Conservation (phyloP, 1,284 basidiomycete species). For the Trichosporon sp. region DNA sequence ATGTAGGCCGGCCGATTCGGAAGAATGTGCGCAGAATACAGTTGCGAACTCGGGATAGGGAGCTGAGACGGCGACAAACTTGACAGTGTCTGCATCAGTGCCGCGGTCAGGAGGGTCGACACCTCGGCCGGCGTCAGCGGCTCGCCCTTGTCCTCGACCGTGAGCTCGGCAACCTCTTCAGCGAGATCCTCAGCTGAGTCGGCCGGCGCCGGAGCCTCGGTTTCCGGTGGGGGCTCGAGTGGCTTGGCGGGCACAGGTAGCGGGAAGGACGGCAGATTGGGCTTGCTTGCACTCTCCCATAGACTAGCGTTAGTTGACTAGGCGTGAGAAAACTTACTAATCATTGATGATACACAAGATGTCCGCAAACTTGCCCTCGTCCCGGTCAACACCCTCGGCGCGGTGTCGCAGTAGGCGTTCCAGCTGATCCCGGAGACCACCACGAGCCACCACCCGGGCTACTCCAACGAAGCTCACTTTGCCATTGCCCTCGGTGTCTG, state of each 20-base stretch:
- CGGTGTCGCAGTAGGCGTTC: constrained; percentile 24
- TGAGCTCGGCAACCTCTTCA: constrained; percentile 44
- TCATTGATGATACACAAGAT: constrained; percentile 43
- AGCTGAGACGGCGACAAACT: constrained; percentile 56
- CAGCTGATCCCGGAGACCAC: constrained; percentile 37
- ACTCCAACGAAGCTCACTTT: constrained; percentile 39
- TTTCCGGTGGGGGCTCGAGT: constrained; percentile 21
- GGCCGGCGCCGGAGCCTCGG: not conserved
- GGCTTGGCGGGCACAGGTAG: constrained; percentile 28
- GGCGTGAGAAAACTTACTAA: constrained; percentile 31
- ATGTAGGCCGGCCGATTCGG: constrained; percentile 65
- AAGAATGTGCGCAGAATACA: constrained; percentile 71
- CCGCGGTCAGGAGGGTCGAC: constrained; percentile 56
- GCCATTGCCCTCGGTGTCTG: constrained; percentile 18
- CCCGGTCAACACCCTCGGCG: constrained; percentile 29
- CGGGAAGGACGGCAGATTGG: constrained; percentile 21
- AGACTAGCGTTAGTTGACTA: constrained; percentile 27
- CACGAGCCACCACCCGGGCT: constrained; percentile 34
- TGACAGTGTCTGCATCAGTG: constrained; percentile 61
- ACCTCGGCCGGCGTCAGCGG: constrained; percentile 51
- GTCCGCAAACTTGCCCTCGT: constrained; percentile 45
- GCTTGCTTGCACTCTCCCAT: constrained; percentile 42
- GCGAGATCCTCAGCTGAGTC: constrained; percentile 57
- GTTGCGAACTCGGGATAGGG: constrained; percentile 66
- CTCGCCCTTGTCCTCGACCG: not conserved